These are phyloP conservation scores for Cryomyces minteri DNA, from an alignment of 495 filamentous ascomycete genomes.

Conservation along the genomic window DNA sequence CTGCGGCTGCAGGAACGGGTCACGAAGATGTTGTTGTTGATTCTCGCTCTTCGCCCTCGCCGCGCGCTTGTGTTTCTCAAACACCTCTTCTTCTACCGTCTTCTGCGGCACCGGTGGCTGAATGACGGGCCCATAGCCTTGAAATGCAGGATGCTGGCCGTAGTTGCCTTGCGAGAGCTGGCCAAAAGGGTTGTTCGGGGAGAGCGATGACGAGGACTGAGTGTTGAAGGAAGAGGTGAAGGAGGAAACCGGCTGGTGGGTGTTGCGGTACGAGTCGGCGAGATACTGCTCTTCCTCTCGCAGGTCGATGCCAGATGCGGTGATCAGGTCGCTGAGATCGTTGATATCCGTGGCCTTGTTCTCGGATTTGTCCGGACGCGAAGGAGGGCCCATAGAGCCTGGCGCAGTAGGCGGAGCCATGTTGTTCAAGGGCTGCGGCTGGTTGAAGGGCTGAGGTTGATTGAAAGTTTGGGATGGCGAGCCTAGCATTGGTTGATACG, in stretches of 20 bases:
- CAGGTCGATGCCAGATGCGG: slow-evolving; percentile 65
- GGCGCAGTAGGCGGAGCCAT: slow-evolving; percentile 19
- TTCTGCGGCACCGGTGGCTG: slow-evolving; percentile 26
- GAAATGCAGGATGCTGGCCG: slow-evolving; percentile 24
- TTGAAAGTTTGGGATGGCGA: slow-evolving; percentile 13
- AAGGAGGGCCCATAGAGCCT: slow-evolving; percentile 66
- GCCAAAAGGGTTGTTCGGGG: slow-evolving; percentile 27
- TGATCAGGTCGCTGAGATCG: slow-evolving; percentile 58
- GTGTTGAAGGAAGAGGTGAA: slow-evolving; percentile 24
- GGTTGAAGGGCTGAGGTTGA: slow-evolving; percentile 12
- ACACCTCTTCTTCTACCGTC: slow-evolving; percentile 24
- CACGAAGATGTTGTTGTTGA: slow-evolving; percentile 33
- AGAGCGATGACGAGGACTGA: slow-evolving; percentile 18
- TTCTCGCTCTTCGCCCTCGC: slow-evolving; percentile 28
- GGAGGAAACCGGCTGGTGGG: slow-evolving; percentile 5
- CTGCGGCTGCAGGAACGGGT: slow-evolving; percentile 35
- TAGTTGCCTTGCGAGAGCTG: background rate
- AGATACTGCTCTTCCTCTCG: slow-evolving; percentile 64
- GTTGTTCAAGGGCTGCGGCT: slow-evolving; percentile 11
- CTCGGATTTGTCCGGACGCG: slow-evolving; percentile 40
- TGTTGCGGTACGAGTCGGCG: slow-evolving; percentile 32
- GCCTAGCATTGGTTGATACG: slow-evolving; percentile 8
- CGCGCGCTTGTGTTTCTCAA: slow-evolving; percentile 31
- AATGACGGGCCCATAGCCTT: slow-evolving; percentile 39
- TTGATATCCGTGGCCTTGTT: slow-evolving; percentile 50